These are phyloP conservation scores for Phytopythium boreale DNA, from an alignment of 352 stramenopile genomes.

Conservation along the genomic window DNA sequence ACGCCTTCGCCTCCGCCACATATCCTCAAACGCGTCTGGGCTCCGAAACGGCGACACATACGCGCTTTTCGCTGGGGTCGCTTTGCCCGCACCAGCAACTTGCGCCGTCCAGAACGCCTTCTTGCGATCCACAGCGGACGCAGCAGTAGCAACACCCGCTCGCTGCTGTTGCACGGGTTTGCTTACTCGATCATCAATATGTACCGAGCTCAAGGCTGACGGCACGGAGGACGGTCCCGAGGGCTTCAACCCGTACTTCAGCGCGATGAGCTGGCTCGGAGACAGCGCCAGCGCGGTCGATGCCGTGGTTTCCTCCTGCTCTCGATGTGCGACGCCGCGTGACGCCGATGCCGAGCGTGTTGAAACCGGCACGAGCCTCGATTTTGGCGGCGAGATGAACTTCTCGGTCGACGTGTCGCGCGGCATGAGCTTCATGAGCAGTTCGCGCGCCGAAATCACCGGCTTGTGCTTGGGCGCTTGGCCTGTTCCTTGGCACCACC, in stretches of 20 bases:
- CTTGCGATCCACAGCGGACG: conserved; percentile 5
- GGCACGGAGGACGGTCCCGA: too few species aligned
- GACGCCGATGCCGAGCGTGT: background rate
- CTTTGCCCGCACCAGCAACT: conserved; percentile 8
- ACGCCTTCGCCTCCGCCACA: conserved; percentile 19
- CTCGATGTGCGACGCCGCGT: background rate
- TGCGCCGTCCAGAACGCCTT: conserved; percentile 28
- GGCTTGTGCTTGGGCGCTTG: conserved; percentile 28
- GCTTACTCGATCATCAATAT: background rate
- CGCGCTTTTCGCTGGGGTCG: background rate
- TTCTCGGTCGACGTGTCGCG: conserved; percentile 8
- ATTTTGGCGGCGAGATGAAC: conserved; percentile 9
- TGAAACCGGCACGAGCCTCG: background rate
- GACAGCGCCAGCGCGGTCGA: conserved; percentile 24
- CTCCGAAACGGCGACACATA: conserved; percentile 66
- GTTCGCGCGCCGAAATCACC: conserved; percentile 56
- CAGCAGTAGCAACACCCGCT: background rate
- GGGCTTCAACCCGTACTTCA: conserved; percentile 50
- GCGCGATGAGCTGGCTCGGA: conserved; percentile 46
- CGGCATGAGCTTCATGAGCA: conserved; percentile 53
- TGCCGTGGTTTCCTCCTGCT: background rate
- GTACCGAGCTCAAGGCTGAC: background rate
- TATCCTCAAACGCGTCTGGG: conserved; percentile 24
- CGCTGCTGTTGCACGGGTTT: background rate
- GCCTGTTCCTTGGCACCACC: background rate